These are phyloP conservation scores for Wallacemonas rigidus DNA, from an alignment of 208 protist species.

Conservation along the genomic window DNA sequence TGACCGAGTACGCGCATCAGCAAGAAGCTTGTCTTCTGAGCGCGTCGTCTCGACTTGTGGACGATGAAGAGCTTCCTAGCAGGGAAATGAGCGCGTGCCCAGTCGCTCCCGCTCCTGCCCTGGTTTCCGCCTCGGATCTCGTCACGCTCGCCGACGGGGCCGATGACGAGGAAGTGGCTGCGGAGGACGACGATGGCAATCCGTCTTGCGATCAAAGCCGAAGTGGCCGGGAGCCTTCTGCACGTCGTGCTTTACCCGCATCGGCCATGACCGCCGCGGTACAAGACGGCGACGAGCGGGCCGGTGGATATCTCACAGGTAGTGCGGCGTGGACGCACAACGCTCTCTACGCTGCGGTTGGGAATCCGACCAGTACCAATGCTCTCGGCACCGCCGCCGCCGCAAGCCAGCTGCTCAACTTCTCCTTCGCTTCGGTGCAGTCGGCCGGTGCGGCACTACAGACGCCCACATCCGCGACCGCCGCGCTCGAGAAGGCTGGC, in stretches of 20 bases:
- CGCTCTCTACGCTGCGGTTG: too few relatives aligned
- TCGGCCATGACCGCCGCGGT: not conserved
- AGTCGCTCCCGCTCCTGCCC: too few relatives aligned
- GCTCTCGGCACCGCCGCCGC: not conserved
- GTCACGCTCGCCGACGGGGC: not conserved
- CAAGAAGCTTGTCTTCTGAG: not conserved
- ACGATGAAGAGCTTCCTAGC: not conserved
- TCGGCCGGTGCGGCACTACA: not conserved
- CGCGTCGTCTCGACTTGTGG: not conserved
- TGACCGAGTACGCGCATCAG: conserved; percentile 7
- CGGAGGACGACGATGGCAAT: not conserved
- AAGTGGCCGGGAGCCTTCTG: too few relatives aligned
- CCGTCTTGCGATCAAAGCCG: too few relatives aligned
- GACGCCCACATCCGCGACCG: conserved; percentile 4
- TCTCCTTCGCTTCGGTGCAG: conserved; percentile 15
- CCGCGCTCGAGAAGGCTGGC: not conserved
- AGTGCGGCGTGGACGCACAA: not conserved
- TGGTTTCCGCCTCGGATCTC: not conserved
- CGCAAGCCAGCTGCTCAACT: conserved; percentile 9
- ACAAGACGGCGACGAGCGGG: not conserved
- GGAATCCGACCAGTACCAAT: not conserved
- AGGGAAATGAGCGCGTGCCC: not conserved
- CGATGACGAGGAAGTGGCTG: not conserved
- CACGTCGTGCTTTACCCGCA: not conserved
- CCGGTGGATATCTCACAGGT: not conserved